Base-by-base conservation (phyloP, 345 rosid genomes). In the Ailanthus altissimus region DNA sequence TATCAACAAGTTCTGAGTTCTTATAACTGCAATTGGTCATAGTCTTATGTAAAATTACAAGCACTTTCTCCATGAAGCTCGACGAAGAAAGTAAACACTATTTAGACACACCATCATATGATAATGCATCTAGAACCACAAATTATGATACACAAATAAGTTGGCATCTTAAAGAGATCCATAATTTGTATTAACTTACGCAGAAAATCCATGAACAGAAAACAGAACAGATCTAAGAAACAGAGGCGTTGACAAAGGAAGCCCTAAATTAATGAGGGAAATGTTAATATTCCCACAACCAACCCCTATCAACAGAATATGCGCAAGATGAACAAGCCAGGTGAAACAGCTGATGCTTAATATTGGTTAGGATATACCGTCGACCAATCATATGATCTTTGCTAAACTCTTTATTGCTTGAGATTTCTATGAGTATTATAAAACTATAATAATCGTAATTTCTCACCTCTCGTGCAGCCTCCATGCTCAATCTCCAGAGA, bases 401-500 rank as follows among this genome's bases (percentile, higher is more conserved):
- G n/a, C n/a, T n/a, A n/a, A n/a, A n/a, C n/a, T n/a, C n/a, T n/a
- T n/a, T n/a, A n/a, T n/a, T n/a, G n/a, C n/a, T n/a, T n/a, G n/a
- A n/a, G n/a, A n/a, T n/a, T n/a, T n/a, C n/a, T n/a, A n/a, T n/a
- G n/a, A n/a, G 60, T 6, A 70, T 18, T 6, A 67, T 13, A 26
- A 47, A 70, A 32, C 38, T 71, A 20, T 13, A 38, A 43, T 9
- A 38, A 25, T 70, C 6, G 8, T 10, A 53, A 15, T 59, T 45
- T 50, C 82, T 65, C 74, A 96, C 98, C 95, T 93, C 99, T 70
- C 99, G 87, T 79, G 98, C 99, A 80, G 98, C 99, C 84, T 96
- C 99, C 99, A 96, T 93, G 85, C 98, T 96, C 84, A 96, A 81
- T 84, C 99, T 89, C 64, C 98, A 98, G 71, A 96, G 91, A 83